Percentiles rank a stretch among this genome's conserved stretches.
Evolutionary conservation across 805 yeast genomes (phyloP).

Genomic region (Nadsonia fulvescens): DNA sequence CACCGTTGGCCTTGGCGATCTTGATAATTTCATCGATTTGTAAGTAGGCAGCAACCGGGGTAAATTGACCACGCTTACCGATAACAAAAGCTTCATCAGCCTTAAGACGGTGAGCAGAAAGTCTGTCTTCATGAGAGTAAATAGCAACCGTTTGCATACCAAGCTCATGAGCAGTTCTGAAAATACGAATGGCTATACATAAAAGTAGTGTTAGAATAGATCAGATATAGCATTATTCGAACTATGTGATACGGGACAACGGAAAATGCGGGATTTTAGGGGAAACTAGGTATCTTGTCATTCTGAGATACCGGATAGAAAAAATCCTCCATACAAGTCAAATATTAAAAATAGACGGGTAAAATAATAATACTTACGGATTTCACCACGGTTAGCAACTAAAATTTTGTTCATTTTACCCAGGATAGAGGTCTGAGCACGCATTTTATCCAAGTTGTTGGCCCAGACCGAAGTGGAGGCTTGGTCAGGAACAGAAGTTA

Average conservation of each 20-base stretch:
- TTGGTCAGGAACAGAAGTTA: too few species aligned
- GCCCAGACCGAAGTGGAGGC: conserved; percentile 2
- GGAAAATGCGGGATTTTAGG: conserved; percentile 1
- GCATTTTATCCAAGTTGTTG: conserved; percentile 18
- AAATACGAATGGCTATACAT: conserved; percentile 26
- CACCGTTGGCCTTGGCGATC: conserved; percentile 63
- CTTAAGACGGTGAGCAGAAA: conserved; percentile 87
- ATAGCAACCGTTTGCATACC: conserved; percentile 95
- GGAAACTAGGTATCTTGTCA: neutral
- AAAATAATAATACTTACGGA: conserved; percentile 21
- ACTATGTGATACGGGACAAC: neutral
- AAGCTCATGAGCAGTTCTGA: conserved; percentile 93
- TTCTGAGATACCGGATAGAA: too few species aligned
- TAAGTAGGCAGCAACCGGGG: conserved; percentile 92
- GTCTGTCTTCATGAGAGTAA: conserved; percentile 87
- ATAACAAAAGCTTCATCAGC: conserved; percentile 89
- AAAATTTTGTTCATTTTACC: conserved; percentile 34
- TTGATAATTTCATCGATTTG: conserved; percentile 87
- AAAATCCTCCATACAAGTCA: too few species aligned
- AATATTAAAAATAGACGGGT: too few species aligned
- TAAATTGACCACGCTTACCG: conserved; percentile 73
- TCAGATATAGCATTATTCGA: conserved; percentile 1
- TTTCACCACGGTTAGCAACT: conserved; percentile 25
- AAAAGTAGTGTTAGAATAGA: neutral
- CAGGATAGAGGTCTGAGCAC: conserved; percentile 23